Conservation (phyloP, 2,329 filamentous ascomycete species). For the Trichoderma aggressivum region DNA sequence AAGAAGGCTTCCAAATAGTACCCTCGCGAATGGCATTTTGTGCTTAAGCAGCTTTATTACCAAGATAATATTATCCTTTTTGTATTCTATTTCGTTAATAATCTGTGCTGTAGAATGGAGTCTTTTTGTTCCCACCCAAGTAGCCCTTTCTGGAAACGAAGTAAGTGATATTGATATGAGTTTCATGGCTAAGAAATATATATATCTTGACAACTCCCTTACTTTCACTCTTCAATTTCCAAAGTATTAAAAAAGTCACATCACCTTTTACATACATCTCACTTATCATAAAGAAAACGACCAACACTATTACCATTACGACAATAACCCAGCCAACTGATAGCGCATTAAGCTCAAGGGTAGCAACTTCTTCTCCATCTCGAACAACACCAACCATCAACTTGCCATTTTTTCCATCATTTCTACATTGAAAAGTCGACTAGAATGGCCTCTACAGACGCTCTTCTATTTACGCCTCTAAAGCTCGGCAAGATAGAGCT, state of each 20-base stretch:
- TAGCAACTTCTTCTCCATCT: neutral
- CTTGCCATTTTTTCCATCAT: neutral
- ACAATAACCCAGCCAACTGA: neutral
- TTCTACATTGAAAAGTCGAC: neutral
- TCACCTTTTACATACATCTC: neutral
- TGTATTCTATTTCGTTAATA: neutral
- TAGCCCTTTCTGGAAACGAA: neutral
- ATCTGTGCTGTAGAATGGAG: too few relatives aligned
- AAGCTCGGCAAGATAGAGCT: neutral
- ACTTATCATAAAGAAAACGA: neutral
- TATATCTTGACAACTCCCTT: neutral
- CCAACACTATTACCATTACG: neutral
- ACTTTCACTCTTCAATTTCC: neutral
- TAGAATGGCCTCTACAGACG: constrained; percentile 13
- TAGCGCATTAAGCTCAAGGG: neutral
- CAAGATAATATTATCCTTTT: neutral
- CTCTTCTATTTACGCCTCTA: neutral
- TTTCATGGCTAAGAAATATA: neutral
- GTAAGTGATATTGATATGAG: neutral
- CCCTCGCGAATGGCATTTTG: neutral
- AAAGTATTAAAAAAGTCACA: neutral
- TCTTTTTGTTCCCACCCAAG: neutral
- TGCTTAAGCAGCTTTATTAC: too few relatives aligned
- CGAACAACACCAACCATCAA: neutral
- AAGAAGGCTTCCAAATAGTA: neutral